Base-by-base conservation (phyloP, 1,139 yeast species). In the Debaryomycetaceae sp. region DNA sequence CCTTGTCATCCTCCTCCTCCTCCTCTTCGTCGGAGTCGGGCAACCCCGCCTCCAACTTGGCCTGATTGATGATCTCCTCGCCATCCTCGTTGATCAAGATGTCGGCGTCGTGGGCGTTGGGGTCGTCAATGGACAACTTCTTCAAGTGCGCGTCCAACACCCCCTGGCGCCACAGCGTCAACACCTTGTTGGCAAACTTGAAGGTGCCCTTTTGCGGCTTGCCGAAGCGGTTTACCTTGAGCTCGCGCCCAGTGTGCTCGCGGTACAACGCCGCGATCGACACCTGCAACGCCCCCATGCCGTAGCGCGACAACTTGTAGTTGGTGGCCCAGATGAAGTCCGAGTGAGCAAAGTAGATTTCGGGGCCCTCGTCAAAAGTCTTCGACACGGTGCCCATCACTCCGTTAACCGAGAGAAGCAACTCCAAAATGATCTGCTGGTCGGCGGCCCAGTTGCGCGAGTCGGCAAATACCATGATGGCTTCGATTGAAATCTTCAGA, bases 311-410 rank as follows among this genome's bases (percentile, higher is more conserved):
- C 39, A 83, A 67, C 44, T 75, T 79, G 51, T 83, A 83, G 53
- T 83, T 82, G 12, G 94, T 84, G 10, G 94, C 86, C 94, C 94
- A 83, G 36, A 83, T 83, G 48, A 83, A 82, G 56, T 83, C 95
- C 17, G 89, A 81, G 55, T 84, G 94, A 19, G 94, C 93, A 65
- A 83, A 84, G 58, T 80, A 84, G 39, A 84, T 76, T 35, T 76
- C 75, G 15, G 93, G 93, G 29, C 93, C 93, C 46, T 83, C 86
- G 37, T 77, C 81, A 50, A 56, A 78, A 15, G 82, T 74, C 43
- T 76, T 69, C 17, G 83, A 75, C 32, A 69, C 64, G 4, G 94
- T 83, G 25, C 94, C 93, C 93, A 84, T 82, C 28, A 75, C 77
- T 48, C 95, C 95, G 39, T 77, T 65, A 47, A 80, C 73, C 35